phyloP scores from a whole-genome alignment of 306 rosid genomes.

The Vicia faba region DNA sequence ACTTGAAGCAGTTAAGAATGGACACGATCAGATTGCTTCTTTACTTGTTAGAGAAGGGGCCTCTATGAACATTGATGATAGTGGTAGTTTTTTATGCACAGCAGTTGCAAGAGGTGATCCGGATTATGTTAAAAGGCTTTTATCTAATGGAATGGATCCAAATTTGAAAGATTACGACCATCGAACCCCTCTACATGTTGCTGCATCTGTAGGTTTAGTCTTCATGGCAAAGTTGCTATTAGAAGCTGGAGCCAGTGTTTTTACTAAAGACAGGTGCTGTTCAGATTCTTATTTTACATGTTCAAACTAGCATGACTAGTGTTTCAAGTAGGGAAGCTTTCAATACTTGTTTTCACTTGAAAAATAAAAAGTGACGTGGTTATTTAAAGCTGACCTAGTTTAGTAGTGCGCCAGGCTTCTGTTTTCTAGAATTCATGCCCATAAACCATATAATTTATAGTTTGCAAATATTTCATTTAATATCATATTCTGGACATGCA shows the following conservation, averaged over 20 bases:
- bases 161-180: slow-evolving; percentile 82
- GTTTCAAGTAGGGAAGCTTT: not conserved
- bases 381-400: not conserved
- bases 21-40: slow-evolving; percentile 73
- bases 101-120: slow-evolving; percentile 88
- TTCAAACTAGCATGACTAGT: not conserved
- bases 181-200: slow-evolving; percentile 86
- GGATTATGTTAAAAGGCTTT: slow-evolving; percentile 67
- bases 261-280: slow-evolving; percentile 79
- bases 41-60: slow-evolving; percentile 81
- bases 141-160: slow-evolving; percentile 82
- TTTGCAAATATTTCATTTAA: not conserved
- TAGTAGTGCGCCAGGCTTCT: not conserved
- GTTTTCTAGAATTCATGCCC: not conserved
- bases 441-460: too few species aligned
- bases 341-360: not conserved
- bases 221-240: slow-evolving; percentile 83
- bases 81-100: slow-evolving; percentile 70
- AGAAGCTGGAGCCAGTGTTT: slow-evolving; percentile 85
- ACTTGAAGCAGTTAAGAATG: slow-evolving; percentile 86
- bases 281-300: not conserved
- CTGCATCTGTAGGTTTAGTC: slow-evolving; percentile 78
- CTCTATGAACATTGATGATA: slow-evolving; percentile 59
- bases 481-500: not conserved
- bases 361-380: not conserved